Percentiles rank a stretch among this genome's conserved stretches.
Conservation (phyloP, 2,329 filamentous ascomycete species). For the Karstenula rhodostoma region DNA sequence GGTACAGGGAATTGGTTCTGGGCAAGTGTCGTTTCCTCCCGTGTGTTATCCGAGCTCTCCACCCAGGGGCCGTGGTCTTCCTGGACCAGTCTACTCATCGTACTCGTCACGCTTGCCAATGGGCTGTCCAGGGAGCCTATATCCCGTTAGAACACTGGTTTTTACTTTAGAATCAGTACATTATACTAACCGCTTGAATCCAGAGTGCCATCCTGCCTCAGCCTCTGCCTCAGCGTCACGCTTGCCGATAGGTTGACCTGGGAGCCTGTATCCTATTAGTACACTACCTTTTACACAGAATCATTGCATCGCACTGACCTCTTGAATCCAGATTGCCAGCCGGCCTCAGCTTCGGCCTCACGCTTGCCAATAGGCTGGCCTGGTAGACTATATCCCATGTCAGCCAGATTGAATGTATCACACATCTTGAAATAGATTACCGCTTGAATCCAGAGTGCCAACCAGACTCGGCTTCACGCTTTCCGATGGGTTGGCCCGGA, state of each 20-base stretch:
- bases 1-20: background rate
- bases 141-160: no score
- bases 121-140: background rate
- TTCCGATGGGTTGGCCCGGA: background rate
- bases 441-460: background rate
- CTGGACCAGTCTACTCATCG: background rate
- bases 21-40: background rate
- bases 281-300: no score
- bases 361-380: slow-evolving; percentile 6
- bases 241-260: background rate
- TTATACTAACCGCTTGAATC: background rate
- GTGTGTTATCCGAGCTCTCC: background rate
- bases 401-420: no score
- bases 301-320: no score
- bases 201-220: background rate
- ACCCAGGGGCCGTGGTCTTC: background rate
- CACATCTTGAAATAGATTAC: no score
- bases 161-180: no score
- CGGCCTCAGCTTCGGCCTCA: background rate
- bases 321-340: background rate
- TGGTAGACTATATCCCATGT: no score
- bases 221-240: background rate
- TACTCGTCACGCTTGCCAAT: background rate
- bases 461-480: background rate
- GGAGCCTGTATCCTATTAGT: background rate